A percentile compares a stretch with the other conserved stretches of the same genome.
phyloP scores from a whole-genome alignment of 371 early-diverging fungal species.

The Rhizopus sp. region DNA sequence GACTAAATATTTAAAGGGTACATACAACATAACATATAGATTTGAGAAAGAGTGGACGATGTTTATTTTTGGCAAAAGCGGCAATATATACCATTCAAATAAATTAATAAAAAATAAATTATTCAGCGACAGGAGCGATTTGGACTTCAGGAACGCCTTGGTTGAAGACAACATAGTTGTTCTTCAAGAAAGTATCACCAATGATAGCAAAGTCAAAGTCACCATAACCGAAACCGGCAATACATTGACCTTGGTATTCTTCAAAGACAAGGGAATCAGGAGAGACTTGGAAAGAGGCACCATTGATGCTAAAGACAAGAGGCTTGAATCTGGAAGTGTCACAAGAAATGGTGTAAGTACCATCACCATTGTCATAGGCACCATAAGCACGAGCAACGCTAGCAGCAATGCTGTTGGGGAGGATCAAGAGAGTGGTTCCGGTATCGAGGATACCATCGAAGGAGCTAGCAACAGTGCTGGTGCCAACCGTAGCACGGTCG shows the following conservation, averaged over 20 bases:
- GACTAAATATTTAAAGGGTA: too few relatives aligned
- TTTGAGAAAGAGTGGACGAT: too few relatives aligned
- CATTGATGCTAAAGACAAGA: conserved; percentile 17
- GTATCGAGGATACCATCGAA: conserved; percentile 59
- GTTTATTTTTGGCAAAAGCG: too few relatives aligned
- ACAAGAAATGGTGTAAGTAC: conserved; percentile 22
- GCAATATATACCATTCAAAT: too few relatives aligned
- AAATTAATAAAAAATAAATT: neutral
- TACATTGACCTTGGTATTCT: conserved; percentile 9
- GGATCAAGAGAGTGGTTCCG: conserved; percentile 61
- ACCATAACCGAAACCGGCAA: conserved; percentile 23
- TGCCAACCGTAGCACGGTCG: conserved; percentile 25
- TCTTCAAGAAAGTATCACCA: conserved; percentile 51
- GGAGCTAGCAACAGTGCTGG: conserved; percentile 3
- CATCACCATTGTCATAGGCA: conserved; percentile 25
- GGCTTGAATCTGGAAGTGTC: conserved; percentile 16
- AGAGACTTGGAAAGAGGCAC: conserved; percentile 17
- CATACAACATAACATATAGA: too few relatives aligned
- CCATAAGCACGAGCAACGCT: conserved; percentile 16
- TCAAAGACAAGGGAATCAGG: conserved; percentile 19
- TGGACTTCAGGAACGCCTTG: conserved; percentile 24
- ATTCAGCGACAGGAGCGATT: conserved; percentile 17
- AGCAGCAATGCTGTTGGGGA: conserved; percentile 42
- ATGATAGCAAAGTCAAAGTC: conserved; percentile 30
- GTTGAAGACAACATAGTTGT: conserved; percentile 45